phyloP scores from a whole-genome alignment of 1,284 basidiomycete genomes.

The Leccinum proximum region DNA sequence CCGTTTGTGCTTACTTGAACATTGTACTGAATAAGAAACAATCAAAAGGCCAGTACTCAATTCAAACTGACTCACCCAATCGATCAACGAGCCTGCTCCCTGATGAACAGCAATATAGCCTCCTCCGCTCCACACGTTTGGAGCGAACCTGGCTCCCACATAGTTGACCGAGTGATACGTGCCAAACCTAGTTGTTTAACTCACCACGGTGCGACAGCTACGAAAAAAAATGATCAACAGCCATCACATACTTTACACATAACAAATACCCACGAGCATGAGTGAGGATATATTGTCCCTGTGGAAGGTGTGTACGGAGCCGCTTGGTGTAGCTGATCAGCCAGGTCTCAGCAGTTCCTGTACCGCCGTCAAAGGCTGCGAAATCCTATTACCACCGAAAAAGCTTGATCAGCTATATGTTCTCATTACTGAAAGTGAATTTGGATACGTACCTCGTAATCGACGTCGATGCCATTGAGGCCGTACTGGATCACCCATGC shows the following conservation, averaged over 20 bases:
- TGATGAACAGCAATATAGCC: slow-evolving; percentile 52
- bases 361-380: slow-evolving; percentile 39
- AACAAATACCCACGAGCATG: slow-evolving; percentile 35
- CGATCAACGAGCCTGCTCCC: slow-evolving; percentile 53
- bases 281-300: slow-evolving; percentile 36
- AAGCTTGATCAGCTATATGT: neutral
- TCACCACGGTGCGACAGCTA: slow-evolving; percentile 31
- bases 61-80: slow-evolving; percentile 37
- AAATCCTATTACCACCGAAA: slow-evolving; percentile 37
- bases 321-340: slow-evolving; percentile 41
- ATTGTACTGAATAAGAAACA: slow-evolving; percentile 35
- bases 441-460: slow-evolving; percentile 42
- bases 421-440: neutral
- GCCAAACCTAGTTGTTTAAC: neutral
- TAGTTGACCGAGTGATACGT: neutral
- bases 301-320: slow-evolving; percentile 34
- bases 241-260: neutral
- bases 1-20: slow-evolving; percentile 35
- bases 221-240: slow-evolving; percentile 7
- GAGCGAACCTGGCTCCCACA: slow-evolving; percentile 23
- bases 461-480: slow-evolving; percentile 56
- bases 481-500: slow-evolving; percentile 46
- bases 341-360: slow-evolving; percentile 40
- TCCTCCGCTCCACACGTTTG: slow-evolving; percentile 35
- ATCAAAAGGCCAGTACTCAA: neutral